phyloP scores from a whole-genome alignment of 768 basidiomycete species.

The Rhodotorula taiwanensis region DNA sequence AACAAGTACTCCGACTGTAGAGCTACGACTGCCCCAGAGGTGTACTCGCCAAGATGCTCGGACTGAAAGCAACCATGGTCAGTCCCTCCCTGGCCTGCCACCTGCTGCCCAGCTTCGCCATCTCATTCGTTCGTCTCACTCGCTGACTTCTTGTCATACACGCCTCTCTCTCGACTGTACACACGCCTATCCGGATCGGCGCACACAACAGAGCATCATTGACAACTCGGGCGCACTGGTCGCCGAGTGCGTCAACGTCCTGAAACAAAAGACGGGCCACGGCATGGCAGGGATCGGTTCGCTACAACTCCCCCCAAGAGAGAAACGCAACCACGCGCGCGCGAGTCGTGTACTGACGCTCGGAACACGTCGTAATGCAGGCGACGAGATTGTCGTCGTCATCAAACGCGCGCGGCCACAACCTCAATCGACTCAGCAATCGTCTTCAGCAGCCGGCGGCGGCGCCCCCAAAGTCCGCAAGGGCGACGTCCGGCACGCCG shows the following conservation, averaged over 20 bases:
- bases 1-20: no score
- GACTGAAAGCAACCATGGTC: conserved; percentile 79
- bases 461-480: conserved; percentile 75
- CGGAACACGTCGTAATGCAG: conserved; percentile 43
- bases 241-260: conserved; percentile 90
- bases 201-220: conserved; percentile 58
- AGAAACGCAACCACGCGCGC: no score
- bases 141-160: background rate
- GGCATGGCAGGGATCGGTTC: conserved; percentile 64
- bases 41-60: conserved; percentile 82
- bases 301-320: conserved; percentile 21
- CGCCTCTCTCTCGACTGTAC: background rate
- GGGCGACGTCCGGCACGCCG: conserved; percentile 90
- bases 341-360: background rate
- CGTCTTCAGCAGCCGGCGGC: background rate
- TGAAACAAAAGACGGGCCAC: conserved; percentile 92
- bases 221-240: conserved; percentile 94
- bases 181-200: background rate
- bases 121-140: background rate
- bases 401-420: conserved; percentile 73
- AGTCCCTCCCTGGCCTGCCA: background rate
- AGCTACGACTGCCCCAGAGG: no score
- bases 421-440: conserved; percentile 48
- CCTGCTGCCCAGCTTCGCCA: no score
- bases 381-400: conserved; percentile 93